These are phyloP conservation scores for Amanita muscaria DNA, from an alignment of 768 basidiomycete genomes.

Conservation along the genomic window DNA sequence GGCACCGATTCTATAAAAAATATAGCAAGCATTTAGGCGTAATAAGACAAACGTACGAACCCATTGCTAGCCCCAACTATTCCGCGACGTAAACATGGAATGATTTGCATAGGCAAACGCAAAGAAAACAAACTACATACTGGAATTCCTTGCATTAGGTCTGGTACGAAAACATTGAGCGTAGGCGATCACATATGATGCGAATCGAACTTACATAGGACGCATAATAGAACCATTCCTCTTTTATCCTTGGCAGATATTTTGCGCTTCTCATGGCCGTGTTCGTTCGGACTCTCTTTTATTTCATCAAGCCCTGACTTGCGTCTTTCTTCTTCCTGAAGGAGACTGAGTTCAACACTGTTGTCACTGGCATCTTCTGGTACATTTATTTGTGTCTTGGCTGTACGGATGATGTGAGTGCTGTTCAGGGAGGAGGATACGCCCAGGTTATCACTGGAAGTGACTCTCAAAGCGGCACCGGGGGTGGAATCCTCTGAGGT, in stretches of 20 bases:
- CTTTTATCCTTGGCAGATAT: conserved; percentile 72
- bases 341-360: conserved; percentile 52
- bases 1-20: conserved; percentile 73
- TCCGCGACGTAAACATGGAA: background rate
- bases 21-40: too few relatives aligned
- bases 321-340: conserved; percentile 47
- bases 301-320: conserved; percentile 34
- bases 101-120: conserved; percentile 8
- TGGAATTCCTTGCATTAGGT: conserved; percentile 83
- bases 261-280: conserved; percentile 31
- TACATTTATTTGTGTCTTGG: conserved; percentile 28
- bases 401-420: conserved; percentile 50
- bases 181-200: conserved; percentile 1
- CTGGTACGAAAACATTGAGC: conserved; percentile 31
- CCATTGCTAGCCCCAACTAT: conserved; percentile 83
- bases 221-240: conserved; percentile 76
- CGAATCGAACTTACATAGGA: conserved; percentile 70
- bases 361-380: conserved; percentile 37
- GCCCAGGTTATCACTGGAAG: conserved; percentile 37
- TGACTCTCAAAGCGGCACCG: conserved; percentile 33
- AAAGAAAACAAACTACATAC: conserved; percentile 38
- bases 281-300: conserved; percentile 33
- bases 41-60: conserved; percentile 35
- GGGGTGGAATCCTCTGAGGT: conserved; percentile 7
- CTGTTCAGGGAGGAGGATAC: conserved; percentile 51